Evolutionary conservation across 75 land plant genomes (phyloP).

Genomic region (Chamaecyparis obtusa): DNA sequence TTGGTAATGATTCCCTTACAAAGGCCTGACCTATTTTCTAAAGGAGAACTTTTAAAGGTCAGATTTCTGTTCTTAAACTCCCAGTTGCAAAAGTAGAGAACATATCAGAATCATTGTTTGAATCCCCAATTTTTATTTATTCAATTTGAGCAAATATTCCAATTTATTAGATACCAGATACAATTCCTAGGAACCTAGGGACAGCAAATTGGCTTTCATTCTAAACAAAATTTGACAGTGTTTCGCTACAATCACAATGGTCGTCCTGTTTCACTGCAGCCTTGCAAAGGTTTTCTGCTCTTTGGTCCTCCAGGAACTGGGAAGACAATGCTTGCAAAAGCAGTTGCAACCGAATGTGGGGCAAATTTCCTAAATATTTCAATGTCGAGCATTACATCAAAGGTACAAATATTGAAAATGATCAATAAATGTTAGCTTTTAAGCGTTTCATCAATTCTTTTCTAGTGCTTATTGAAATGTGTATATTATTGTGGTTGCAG

Average conservation of each 20-base stretch:
- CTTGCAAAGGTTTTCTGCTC: constrained; percentile 84
- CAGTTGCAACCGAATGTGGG: constrained; percentile 95
- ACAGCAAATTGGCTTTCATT: background rate
- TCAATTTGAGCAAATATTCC: background rate
- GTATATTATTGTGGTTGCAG: constrained; percentile 23
- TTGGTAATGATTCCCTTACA: constrained; percentile 92
- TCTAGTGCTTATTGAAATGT: background rate
- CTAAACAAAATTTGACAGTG: no score
- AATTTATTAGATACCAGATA: no score
- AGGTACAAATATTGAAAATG: constrained; percentile 28
- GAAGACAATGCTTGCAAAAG: constrained; percentile 94
- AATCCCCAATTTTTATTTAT: no score
- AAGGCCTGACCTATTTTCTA: constrained; percentile 81
- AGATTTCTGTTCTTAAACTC: background rate
- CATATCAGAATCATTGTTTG: no score
- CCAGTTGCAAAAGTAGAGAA: background rate
- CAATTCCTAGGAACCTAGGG: no score
- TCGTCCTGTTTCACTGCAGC: constrained; percentile 33
- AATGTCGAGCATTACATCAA: constrained; percentile 89
- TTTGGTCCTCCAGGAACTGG: constrained; percentile 96
- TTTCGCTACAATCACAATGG: no score
- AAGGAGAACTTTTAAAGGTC: constrained; percentile 86
- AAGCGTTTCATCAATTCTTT: background rate
- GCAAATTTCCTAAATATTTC: constrained; percentile 91
- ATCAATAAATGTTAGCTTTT: background rate